Evolutionary conservation across 495 filamentous ascomycete species (phyloP).

Genomic region (Amphirosellinia nigrospora): DNA sequence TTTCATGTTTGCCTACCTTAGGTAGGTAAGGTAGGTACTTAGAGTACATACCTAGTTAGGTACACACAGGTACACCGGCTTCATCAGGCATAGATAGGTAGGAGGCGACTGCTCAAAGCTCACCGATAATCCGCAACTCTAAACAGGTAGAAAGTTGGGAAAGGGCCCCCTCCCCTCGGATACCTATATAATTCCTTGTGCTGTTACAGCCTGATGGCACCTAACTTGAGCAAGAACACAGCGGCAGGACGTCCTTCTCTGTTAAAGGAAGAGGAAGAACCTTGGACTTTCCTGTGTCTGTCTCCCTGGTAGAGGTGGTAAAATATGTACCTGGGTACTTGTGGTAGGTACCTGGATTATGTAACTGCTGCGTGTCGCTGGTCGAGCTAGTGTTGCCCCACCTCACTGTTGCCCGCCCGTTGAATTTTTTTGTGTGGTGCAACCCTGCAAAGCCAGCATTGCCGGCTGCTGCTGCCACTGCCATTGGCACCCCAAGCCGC

Average conservation of each 20-base stretch:
- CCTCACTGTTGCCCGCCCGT: not conserved
- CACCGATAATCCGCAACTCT: constrained; percentile 2
- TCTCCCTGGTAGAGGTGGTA: too few relatives aligned
- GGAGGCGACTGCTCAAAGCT: not conserved
- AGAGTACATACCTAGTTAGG: too few relatives aligned
- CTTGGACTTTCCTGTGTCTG: not conserved
- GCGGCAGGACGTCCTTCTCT: not conserved
- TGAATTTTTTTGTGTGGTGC: constrained; percentile 22
- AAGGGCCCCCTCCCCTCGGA: not conserved
- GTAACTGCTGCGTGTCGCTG: too few relatives aligned
- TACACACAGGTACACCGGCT: not conserved
- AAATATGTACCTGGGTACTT: not conserved
- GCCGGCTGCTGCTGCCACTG: constrained; percentile 7
- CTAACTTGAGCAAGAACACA: not conserved
- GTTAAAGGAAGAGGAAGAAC: not conserved
- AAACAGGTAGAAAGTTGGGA: not conserved
- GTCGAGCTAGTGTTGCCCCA: constrained; percentile 9
- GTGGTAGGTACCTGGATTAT: not conserved
- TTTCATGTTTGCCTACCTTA: not conserved
- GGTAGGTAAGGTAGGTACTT: too few relatives aligned
- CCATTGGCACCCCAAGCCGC: not conserved
- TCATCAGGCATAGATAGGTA: too few relatives aligned
- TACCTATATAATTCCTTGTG: not conserved
- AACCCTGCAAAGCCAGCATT: constrained; percentile 15
- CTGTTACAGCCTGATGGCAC: not conserved